A percentile compares a stretch with the other conserved stretches of the same genome.
These are phyloP conservation scores for Holtermanniella nyarrowii DNA, from an alignment of 768 basidiomycete genomes.

Conservation along the genomic window DNA sequence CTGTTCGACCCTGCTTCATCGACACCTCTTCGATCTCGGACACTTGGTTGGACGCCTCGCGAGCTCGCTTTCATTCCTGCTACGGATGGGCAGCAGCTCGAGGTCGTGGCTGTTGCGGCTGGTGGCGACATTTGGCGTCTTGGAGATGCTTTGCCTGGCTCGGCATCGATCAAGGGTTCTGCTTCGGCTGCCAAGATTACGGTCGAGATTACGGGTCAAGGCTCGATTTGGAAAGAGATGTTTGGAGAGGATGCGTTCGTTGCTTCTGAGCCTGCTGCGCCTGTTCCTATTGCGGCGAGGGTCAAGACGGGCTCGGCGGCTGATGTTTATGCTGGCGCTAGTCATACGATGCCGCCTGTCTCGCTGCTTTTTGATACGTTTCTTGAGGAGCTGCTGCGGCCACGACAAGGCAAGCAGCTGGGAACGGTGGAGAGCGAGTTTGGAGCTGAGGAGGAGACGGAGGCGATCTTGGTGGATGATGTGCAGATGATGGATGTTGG, in stretches of 20 bases:
- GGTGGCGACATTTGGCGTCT: constrained; percentile 38
- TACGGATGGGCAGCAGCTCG: not conserved
- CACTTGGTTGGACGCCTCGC: not conserved
- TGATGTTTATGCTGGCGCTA: constrained; percentile 55
- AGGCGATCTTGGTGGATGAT: constrained; percentile 21
- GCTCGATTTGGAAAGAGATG: constrained; percentile 78
- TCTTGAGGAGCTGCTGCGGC: constrained; percentile 45
- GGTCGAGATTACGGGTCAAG: constrained; percentile 38
- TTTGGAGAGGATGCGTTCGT: constrained; percentile 69
- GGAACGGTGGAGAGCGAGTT: constrained; percentile 1
- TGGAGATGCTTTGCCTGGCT: constrained; percentile 19
- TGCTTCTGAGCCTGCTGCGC: constrained; percentile 7
- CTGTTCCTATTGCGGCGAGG: constrained; percentile 7
- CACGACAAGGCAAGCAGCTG: not conserved
- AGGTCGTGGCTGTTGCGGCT: constrained; percentile 22
- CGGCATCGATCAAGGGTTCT: constrained; percentile 42
- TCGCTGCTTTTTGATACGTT: constrained; percentile 60
- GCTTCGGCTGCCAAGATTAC: constrained; percentile 43
- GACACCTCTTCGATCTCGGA: too few relatives aligned
- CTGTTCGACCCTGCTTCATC: constrained; percentile 6
- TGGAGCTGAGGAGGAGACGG: constrained; percentile 6
- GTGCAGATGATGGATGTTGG: constrained; percentile 3
- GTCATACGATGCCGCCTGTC: constrained; percentile 67
- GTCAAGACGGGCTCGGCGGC: constrained; percentile 39
- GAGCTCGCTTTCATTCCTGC: not conserved